Conservation (phyloP, 805 yeast genomes). For the Torulaspora gathmanii region DNA sequence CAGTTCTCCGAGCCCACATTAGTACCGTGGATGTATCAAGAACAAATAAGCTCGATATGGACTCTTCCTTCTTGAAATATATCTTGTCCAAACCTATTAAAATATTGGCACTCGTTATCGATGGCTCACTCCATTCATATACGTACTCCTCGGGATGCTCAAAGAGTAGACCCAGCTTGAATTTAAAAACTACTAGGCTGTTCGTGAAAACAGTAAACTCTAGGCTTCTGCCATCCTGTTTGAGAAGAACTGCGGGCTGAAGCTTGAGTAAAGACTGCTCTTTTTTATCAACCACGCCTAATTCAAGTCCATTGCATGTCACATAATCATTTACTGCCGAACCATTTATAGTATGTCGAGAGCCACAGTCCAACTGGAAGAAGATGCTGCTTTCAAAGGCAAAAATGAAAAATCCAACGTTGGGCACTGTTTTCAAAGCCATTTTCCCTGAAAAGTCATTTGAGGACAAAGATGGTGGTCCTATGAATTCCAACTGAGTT, state of each 20-base stretch:
- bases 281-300: neutral
- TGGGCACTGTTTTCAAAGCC: constrained; percentile 15
- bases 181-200: constrained; percentile 1
- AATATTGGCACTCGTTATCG: neutral
- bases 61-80: too few relatives aligned
- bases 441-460: neutral
- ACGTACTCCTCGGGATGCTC: constrained; percentile 13
- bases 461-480: neutral
- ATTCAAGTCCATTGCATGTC: constrained; percentile 3
- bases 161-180: constrained; percentile 5
- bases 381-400: constrained; percentile 12
- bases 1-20: constrained; percentile 1
- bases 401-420: constrained; percentile 24
- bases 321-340: constrained; percentile 4
- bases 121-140: constrained; percentile 7
- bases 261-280: neutral
- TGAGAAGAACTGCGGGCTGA: constrained; percentile 1
- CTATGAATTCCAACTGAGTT: constrained; percentile 1
- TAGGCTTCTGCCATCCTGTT: constrained; percentile 4
- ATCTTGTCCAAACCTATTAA: neutral
- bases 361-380: constrained; percentile 17
- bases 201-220: constrained; percentile 8
- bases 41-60: neutral
- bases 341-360: constrained; percentile 18
- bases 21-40: neutral